Percentiles rank a stretch among this genome's conserved stretches.
phyloP scores from a whole-genome alignment of 2,329 filamentous ascomycete genomes.

The Fusarium sp. region DNA sequence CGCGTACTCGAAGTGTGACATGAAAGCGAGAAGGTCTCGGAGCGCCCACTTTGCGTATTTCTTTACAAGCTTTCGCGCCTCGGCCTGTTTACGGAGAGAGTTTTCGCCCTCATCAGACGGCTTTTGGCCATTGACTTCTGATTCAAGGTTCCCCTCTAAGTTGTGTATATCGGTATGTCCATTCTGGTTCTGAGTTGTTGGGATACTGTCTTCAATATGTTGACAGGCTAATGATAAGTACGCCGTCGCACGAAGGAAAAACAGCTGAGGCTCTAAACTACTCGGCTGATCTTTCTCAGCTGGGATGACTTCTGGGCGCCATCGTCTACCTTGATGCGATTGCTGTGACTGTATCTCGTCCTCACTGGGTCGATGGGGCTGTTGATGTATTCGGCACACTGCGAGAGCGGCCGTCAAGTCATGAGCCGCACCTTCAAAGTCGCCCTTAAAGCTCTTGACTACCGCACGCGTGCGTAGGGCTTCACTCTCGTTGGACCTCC shows the following conservation, averaged over 20 bases:
- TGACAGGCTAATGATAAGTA: constrained; percentile 80
- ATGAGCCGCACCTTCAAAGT: constrained; percentile 75
- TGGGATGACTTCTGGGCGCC: constrained; percentile 54
- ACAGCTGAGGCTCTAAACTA: constrained; percentile 79
- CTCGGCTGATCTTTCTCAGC: constrained; percentile 71
- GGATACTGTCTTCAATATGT: constrained; percentile 70
- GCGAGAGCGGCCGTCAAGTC: constrained; percentile 78
- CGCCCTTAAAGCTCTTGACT: constrained; percentile 80
- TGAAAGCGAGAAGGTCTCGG: constrained; percentile 78
- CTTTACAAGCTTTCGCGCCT: constrained; percentile 74
- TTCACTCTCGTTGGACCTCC: constrained; percentile 73
- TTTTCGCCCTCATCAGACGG: constrained; percentile 23
- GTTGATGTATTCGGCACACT: constrained; percentile 65
- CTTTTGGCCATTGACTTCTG: constrained; percentile 6
- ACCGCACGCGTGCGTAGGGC: constrained; percentile 80
- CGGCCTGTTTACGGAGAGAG: constrained; percentile 36
- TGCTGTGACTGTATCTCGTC: constrained; percentile 63
- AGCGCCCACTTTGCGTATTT: constrained; percentile 81
- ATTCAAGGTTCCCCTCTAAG: neutral
- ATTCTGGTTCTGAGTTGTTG: constrained; percentile 21
- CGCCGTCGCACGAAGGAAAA: constrained; percentile 81
- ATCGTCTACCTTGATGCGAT: constrained; percentile 39
- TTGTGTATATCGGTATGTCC: constrained; percentile 11
- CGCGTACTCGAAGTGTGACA: constrained; percentile 83
- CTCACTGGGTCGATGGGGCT: constrained; percentile 66